Evolutionary conservation across 2,329 filamentous ascomycete genomes (phyloP).

Genomic region (Colletotrichum echinochloae): DNA sequence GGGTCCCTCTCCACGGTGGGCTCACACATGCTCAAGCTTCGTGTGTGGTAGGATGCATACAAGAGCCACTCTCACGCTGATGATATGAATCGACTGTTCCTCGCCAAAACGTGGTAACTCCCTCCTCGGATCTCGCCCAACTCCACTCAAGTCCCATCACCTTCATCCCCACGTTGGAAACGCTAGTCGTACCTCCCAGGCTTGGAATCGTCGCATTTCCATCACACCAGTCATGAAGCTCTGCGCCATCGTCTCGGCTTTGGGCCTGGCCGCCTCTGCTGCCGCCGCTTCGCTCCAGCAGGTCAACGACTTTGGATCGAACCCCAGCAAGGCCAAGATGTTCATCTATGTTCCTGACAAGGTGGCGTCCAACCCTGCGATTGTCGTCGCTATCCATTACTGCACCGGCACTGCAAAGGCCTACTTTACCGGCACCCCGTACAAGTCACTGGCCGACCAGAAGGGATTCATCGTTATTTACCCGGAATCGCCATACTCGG

Average conservation of each 20-base stretch:
- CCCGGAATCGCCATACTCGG: constrained; percentile 55
- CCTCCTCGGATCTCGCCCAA: background rate
- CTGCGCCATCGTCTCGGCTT: constrained; percentile 23
- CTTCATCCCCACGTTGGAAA: background rate
- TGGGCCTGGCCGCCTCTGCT: constrained; percentile 42
- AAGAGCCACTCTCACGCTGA: background rate
- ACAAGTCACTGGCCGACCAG: constrained; percentile 63
- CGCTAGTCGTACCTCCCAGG: background rate
- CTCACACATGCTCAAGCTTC: background rate
- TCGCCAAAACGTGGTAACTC: background rate
- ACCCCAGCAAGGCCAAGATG: constrained; percentile 46
- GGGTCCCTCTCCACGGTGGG: background rate
- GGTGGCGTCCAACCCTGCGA: constrained; percentile 53
- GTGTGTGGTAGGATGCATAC: background rate
- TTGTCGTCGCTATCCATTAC: constrained; percentile 68
- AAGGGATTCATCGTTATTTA: constrained; percentile 67
- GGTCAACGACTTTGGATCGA: constrained; percentile 46
- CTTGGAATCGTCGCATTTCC: background rate
- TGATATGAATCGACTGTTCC: background rate
- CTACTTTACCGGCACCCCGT: constrained; percentile 64
- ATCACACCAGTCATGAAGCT: constrained; percentile 27
- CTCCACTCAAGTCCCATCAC: background rate
- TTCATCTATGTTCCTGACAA: constrained; percentile 49
- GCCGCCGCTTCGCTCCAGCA: constrained; percentile 45
- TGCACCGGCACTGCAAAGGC: constrained; percentile 65